Base-by-base conservation (phyloP, 2,329 filamentous ascomycete genomes). In the Achaetomium macrosporum region DNA sequence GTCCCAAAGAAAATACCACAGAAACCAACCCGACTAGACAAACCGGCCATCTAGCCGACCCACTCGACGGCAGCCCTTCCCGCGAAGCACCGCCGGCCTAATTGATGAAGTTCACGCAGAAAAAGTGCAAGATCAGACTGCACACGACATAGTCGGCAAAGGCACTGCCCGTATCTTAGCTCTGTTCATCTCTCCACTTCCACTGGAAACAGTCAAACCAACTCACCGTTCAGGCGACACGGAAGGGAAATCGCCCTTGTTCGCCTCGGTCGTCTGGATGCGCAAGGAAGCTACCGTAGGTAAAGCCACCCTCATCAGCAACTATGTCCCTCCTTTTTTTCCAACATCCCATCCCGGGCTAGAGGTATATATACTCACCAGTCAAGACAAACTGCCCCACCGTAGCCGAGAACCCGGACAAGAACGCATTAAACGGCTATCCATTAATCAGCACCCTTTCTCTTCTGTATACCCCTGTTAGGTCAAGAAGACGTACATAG, bases 91-190 rank as follows among this genome's bases (percentile, higher is more conserved):
- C 20, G 11, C 20, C 49, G 53, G 15, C 60, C 76, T 78, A 99
- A 80, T 99, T 99, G 77, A 99, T 97, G 72, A 99, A 99, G 80
- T 99, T 99, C 69, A 97, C 84, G 73, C 91, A 96, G 79, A 99
- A 99, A 76, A 97, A 96, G 76, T 99, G 93, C 70, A 97, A 75
- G 68, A 97, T 89, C 69, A 99, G 71, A 71, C 91, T 96, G 69
- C 92, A 93, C 63, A 96, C 89, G 56, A 99, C 79, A 68, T 87
- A 99, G 74, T 99, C 93, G 67, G 93, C 91, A 71, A 99, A 99
- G 37, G 93, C 92, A 69, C 90, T 95, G 62, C 5, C 8, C 29
- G 11, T 5, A 6, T 5, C 16, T 46, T 35, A 51, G 43, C 19
- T 33, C 12, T 12, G 3, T 12, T 46, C 36, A 10, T 37, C 20